Evolutionary conservation across 768 basidiomycete species (phyloP), one percentile per base, ranked within the genome.

Genomic region (Pleurotus ostreatus): DNA sequence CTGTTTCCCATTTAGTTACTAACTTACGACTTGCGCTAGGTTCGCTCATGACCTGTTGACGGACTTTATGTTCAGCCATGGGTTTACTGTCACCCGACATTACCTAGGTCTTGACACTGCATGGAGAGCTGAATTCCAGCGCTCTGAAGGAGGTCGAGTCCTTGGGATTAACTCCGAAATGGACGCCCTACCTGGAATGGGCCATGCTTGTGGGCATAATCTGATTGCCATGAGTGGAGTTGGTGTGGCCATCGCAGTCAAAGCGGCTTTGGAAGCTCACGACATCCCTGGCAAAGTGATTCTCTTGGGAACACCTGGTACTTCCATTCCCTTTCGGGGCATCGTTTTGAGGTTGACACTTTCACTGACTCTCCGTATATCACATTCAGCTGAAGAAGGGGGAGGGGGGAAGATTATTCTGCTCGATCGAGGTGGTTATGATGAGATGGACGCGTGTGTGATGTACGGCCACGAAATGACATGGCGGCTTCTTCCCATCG

Each of bases 101-200:
- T 89, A 92, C 63, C 79, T 86, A 48, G 84, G 82, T 13, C 76
- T 93, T 3, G 67, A 78, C 12, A 92, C 90, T 20, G 90, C 91
- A 3, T 93, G 89, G 86, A 76, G 81, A 54, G 91, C 91, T 2
- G 86, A 85, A 62, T 91, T 78, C 68, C 73, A 74, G 38, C 79
- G 82, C 60, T 82, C 84, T 22, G 64, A 60, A 37, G 81, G 81
- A 26, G 85, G 87, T 8, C 79, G 85, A 41, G 82, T 83, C 49
- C 73, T 92, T 46, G 90, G 91, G 6, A 70, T 92, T 60, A 92
- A 93, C 68, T 84, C 89, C 13, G 91, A 92, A 70, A 89, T 89
- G 87, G 83, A 85, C 64, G 83, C 83, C 8, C 70, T 85, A 18
- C 71, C 68, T 38, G 78, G 80, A 6, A 72, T 88, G 74, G 70